Evolutionary conservation across 78 protist species (phyloP), one percentile per base, ranked within the genome.

Genomic region (Polysphondylium violaceum): DNA sequence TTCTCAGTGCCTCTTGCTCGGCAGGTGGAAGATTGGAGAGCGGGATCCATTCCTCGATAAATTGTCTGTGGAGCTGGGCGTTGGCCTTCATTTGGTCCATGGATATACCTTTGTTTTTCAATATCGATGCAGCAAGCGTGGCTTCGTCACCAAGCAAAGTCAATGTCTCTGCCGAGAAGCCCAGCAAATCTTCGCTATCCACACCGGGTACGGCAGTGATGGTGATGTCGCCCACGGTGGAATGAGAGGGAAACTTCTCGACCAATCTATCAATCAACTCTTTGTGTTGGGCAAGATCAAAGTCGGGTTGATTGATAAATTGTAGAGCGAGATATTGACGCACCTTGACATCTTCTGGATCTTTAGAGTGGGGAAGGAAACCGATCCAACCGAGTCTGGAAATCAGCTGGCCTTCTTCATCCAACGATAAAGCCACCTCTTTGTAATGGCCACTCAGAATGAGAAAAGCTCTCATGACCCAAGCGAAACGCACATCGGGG

Each of bases 171-270:
- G 77, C 76, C 6, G 77, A 69, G 59, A 88, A 88, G 27, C 76
- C 86, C 17, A 88, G 41, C 17, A 88, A 29, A 60, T 88, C 94
- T 0, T 76, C 86, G 36, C 64, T 43, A 33, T 53, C 60, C 0
- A 88, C 94, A 60, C 94, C 94, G 5, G 87, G 94, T 23, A 88
- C 94, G 7, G 81, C 75, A 2, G 94, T 88, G 5, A 88, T 64
- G 0, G 94, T 88, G 11, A 88, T 88, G n/a, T 88, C 94, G 14
- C 89, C 94, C 16, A 88, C 94, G 0, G 88, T 88, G 4, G 87
- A 11, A 76, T 76, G 76, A 11, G 38, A 2, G 21, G 94, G 94
- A 47, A 88, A 88, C 23, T 19, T 38, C 19, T 63, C 63, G 1
- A 29, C 0, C 0, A 88, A 47, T 23, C 21, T 40, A 2, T 40